Conservation (phyloP, 257 asterid genomes). For the Plantago elongata region DNA sequence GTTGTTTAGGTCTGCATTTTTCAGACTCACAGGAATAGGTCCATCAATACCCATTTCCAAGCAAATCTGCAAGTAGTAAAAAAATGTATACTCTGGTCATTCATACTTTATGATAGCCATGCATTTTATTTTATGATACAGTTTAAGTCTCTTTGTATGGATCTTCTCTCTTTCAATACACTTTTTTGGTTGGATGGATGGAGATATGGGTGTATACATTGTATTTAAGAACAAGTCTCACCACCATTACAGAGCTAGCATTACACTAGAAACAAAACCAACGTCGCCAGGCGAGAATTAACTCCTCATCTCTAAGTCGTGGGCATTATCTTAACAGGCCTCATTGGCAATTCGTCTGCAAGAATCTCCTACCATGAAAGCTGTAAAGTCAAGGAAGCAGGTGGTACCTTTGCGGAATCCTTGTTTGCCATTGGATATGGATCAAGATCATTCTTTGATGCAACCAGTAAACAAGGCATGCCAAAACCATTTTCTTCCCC, state of each 20-base stretch:
- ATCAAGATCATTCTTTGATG: constrained; percentile 79
- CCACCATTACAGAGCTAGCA: too few species aligned
- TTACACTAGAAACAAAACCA: too few species aligned
- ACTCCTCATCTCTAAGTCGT: too few species aligned
- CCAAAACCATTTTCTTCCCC: constrained; percentile 72
- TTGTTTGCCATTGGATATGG: constrained; percentile 48
- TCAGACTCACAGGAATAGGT: constrained; percentile 77
- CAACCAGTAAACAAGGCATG: constrained; percentile 90
- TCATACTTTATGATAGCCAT: neutral
- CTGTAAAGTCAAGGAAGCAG: constrained; percentile 14
- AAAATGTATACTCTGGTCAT: neutral
- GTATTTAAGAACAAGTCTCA: too few species aligned
- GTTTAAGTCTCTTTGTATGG: constrained; percentile 2
- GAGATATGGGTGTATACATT: too few species aligned
- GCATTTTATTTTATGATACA: constrained; percentile 5
- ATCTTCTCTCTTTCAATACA: neutral
- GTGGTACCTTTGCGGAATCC: constrained; percentile 69
- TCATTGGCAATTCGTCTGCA: too few species aligned
- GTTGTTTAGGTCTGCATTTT: constrained; percentile 72
- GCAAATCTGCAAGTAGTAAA: constrained; percentile 50
- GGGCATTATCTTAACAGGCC: too few species aligned
- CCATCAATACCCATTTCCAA: constrained; percentile 77
- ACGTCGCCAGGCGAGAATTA: too few species aligned
- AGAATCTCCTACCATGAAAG: neutral
- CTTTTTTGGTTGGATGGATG: too few species aligned